Evolutionary conservation across 805 yeast species (phyloP), one percentile per base, ranked within the genome.

Genomic region (Lipomyces starkeyi): DNA sequence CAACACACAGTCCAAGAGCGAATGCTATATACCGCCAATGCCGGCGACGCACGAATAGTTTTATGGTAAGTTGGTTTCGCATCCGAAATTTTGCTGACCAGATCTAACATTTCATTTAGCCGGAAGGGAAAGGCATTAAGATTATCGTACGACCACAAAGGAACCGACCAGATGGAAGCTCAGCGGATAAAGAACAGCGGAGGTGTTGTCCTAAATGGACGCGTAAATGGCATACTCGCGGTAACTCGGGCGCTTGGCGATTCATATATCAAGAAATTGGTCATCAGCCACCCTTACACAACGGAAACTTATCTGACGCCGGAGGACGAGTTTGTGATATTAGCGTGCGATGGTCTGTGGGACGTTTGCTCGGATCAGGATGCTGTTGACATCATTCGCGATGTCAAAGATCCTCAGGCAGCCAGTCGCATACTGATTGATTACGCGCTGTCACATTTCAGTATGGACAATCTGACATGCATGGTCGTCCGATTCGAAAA

Each of bases 281-380:
- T 94, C 22, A 87, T 92, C 40, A 97, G 97, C 0, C 87, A 88
- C 64, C 99, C 99, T 0, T 94, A 89, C 76, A 94, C 99, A 0
- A 91, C 98, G 0, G 87, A 92, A 58, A 92, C 97, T 0, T 92
- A 88, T 74, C 82, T 95, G 37, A 83, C 83, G 29, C 78, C 78
- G 0, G 82, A 80, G 11, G 97, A 93, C 77, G 90, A 90, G 73
- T 91, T 91, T 75, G 78, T 94, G 75, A 93, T 94, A 61, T 80
- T 94, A 67, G 98, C 98, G 0, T 95, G 98, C 78, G 99, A 94
- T 78, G 99, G 99, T 0, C 80, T 94, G 11, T 94, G 98, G 98
- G 99, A 94, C 78, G 98, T 94, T 3, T 84, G 93, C 62, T 83
- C 88, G 8, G 99, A 95, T 76, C 90, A 87, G 71, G 85, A 86